Base-by-base conservation (phyloP, 148 eudicot genomes). In the Vaccinium myrtillus region DNA sequence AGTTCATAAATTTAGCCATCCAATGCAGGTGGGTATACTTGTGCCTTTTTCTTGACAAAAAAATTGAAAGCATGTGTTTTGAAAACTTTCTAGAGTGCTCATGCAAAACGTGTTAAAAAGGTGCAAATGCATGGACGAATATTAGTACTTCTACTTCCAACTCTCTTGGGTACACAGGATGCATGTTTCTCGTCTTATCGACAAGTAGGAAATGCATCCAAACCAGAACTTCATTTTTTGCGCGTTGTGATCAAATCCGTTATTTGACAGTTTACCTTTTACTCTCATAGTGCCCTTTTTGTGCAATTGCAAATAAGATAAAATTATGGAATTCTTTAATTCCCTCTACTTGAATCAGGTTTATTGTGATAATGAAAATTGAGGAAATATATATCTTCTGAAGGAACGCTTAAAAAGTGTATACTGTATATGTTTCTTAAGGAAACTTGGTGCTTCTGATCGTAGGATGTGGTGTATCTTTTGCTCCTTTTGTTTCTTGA, bases 391-490 rank as follows among this genome's bases (percentile, higher is more conserved):
- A 54, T 39, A 19, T 30, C 9, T 36, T 30, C 36, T 71, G 50
- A 48, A 30, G 30, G 46, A 53, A 25, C 73, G 0, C 32, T 51
- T 50, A 27, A 21, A 21, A 6, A 32, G 65, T 27, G 48, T 9
- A 46, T 78, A 49, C 39, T 36, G 39, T 36, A 18, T 84, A 51
- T 19, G 39, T 70, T 39, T n/a, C 13, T 53, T 53, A 2, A 8
- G 58, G 55, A 39, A 71, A 39, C 2, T 39, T 65, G 3, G 39
- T 0, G 51, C 69, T 18, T 65, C 65, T 39, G 25, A 25, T 36
- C 18, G 48, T 25, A 48, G 81, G 65, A 48, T 43, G 75, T 75
- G 54, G 74, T 87, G 54, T 39, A 14, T 21, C 36, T 81, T 75
- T 46, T 80, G 36, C 58, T 36, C 30, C 70, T 67, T 13, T 75